Evolutionary conservation across 805 yeast species (phyloP), one percentile per base, ranked within the genome.

Genomic region (Metschnikowia arizonensis): DNA sequence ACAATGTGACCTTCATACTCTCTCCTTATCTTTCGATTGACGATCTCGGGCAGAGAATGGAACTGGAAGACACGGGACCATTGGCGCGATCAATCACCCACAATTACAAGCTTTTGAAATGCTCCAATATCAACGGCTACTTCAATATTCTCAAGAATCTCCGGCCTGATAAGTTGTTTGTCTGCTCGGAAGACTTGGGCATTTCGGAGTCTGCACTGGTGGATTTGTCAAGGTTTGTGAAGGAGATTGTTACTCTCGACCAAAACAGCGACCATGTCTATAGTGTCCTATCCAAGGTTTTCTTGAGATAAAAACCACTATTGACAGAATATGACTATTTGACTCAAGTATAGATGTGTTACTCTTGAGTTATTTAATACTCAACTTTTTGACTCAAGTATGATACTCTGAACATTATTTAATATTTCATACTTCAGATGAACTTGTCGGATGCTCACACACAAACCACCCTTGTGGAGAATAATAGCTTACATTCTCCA

Each of bases 151-250:
- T 71, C 44, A 70, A 68, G 56, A 71, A 64, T 47, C 56, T 71
- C 42, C 61, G 62, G 49, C 75, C 76, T 3, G 76, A 71, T 51
- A 57, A 64, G 58, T 55, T 71, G 30, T 57, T 69, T 37, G 63
- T 69, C 26, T 71, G 76, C 53, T 49, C 65, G 19, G 74, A 68
- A 37, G 76, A 71, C 54, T 59, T 71, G 57, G 75, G 76, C 4
- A 55, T 69, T 19, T 40, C 59, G 1, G 46, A 46, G 19, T 47
- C 53, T 33, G 55, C 56, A 39, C 68, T 72, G 7, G 55, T 56
- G 35, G 75, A 71, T 38, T 57, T 71, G 56, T 56, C 61, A 28
- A 56, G 68, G 33, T 71, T 70, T 46, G 69, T 69, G 14, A 63
- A 60, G 51, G 64, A 68, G 46, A 62, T 71, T 17, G 61, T 70